These are phyloP conservation scores for Phytophthora litchii DNA, from an alignment of 352 stramenopile genomes.

Conservation along the genomic window DNA sequence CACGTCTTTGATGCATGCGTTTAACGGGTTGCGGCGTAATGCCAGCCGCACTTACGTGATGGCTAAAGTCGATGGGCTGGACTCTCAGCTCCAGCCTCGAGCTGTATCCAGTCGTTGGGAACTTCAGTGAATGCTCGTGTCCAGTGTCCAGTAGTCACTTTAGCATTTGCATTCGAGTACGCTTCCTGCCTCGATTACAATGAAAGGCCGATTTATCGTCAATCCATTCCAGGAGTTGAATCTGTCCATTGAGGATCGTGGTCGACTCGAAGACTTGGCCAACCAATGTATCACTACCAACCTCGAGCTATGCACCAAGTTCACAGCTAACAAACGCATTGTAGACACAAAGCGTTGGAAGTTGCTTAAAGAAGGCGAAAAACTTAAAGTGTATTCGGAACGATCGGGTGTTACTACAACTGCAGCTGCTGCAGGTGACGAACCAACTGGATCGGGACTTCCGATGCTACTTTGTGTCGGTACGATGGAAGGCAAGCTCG, in stretches of 20 bases:
- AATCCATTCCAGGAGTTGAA: conserved; percentile 32
- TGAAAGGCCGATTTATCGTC: conserved; percentile 39
- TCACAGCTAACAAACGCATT: conserved; percentile 11
- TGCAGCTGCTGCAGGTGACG: neutral
- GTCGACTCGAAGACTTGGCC: conserved; percentile 25
- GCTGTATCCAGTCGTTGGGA: conserved; percentile 15
- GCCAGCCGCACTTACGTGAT: conserved; percentile 17
- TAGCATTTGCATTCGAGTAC: conserved; percentile 8
- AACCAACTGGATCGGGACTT: conserved; percentile 18
- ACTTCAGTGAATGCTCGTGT: conserved; percentile 4
- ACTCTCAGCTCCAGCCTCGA: neutral
- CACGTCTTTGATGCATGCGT: conserved; percentile 16
- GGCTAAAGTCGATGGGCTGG: conserved; percentile 11
- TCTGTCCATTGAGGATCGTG: conserved; percentile 9
- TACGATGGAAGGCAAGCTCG: conserved; percentile 44
- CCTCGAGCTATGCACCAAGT: conserved; percentile 21
- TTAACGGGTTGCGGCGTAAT: conserved; percentile 22
- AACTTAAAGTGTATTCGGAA: conserved; percentile 33
- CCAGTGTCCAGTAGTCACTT: conserved; percentile 7
- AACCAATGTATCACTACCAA: conserved; percentile 30
- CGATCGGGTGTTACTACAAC: conserved; percentile 5
- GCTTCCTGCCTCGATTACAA: neutral
- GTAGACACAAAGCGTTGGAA: conserved; percentile 32
- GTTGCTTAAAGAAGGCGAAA: conserved; percentile 22
- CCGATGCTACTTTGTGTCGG: conserved; percentile 51